Base-by-base conservation (phyloP, 1,284 basidiomycete genomes). In the Moesziomyces sp. region DNA sequence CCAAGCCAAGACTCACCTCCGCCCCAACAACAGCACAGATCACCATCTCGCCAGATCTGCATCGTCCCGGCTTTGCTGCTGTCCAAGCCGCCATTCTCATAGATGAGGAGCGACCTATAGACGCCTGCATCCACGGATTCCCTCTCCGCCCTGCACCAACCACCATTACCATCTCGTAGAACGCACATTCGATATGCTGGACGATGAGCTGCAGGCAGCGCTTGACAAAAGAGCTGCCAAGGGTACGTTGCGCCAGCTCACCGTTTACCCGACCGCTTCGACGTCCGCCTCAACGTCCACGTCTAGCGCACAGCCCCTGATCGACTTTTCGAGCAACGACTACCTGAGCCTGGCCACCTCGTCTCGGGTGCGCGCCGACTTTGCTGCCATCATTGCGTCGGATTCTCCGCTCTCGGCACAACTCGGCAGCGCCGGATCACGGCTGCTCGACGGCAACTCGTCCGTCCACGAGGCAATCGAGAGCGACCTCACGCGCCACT, bases 271-370 rank as follows among this genome's bases (percentile, higher is more conserved):
- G 7, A 68, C 58, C 43, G 35, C 23, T 13, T 57, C 71, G 3
- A 49, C 74, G 13, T 56, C 69, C 0, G 59, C 53, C 14, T 54
- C 54, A 4, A 45, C 52, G 3, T 24, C 42, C 6, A 8, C 48
- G 24, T 50, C 63, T 9, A 42, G 43, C 13, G 30, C 23, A 13
- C 58, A 56, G 44, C 63, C 58, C 3, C 78, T 85, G 23, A 78
- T 86, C 65, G 93, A 96, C 83, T 94, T 95, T 84, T 91, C 88
- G 33, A 92, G 93, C 14, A 98, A 97, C 85, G 95, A 97, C 86
- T 98, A 97, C 85, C 90, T 98, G 62, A 94, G 93, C 0, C 87
- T 99, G 24, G 87, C 93, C 0, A 85, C 86, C 4, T 92, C 90
- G 0, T 70, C 86, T 0, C 71, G 78, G 18, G 87, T 96, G 18